A percentile compares a stretch with the other conserved stretches of the same genome.
phyloP scores from a whole-genome alignment of 257 asterid species.

The Nicotiana undulata region DNA sequence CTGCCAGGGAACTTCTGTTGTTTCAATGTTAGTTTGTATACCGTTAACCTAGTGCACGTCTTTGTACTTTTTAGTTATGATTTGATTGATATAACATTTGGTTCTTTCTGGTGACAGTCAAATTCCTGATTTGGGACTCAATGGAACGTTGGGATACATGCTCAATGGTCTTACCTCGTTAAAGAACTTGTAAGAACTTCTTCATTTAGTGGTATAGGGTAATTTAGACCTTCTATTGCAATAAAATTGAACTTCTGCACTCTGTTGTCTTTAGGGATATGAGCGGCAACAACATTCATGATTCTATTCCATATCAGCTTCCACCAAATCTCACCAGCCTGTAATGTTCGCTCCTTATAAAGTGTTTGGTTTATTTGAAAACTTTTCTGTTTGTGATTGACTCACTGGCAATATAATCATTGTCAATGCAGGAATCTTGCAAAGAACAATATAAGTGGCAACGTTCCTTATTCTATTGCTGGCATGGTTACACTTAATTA shows the following conservation, averaged over 20 bases:
- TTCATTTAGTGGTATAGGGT: neutral
- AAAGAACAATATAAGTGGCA: constrained; percentile 69
- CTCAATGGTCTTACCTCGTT: constrained; percentile 68
- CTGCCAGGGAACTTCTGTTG: constrained; percentile 73
- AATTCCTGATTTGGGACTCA: constrained; percentile 69
- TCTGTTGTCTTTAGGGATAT: constrained; percentile 58
- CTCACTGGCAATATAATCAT: neutral
- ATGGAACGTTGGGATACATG: constrained; percentile 82
- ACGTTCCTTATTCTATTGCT: constrained; percentile 68
- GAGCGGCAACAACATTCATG: constrained; percentile 79
- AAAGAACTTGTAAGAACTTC: constrained; percentile 56
- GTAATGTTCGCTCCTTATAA: constrained; percentile 38
- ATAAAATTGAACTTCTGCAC: neutral
- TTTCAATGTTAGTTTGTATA: constrained; percentile 60
- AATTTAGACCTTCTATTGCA: neutral
- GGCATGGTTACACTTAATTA: constrained; percentile 49
- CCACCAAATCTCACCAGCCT: constrained; percentile 83
- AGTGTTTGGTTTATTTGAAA: constrained; percentile 12
- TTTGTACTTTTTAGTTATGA: neutral
- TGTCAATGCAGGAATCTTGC: constrained; percentile 76
- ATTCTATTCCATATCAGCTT: constrained; percentile 69
- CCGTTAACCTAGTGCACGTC: neutral
- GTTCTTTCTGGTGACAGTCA: constrained; percentile 48
- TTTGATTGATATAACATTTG: constrained; percentile 5
- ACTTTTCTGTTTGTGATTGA: constrained; percentile 9